Conservation (phyloP, 345 rosid species). For the Trapa incisa region DNA sequence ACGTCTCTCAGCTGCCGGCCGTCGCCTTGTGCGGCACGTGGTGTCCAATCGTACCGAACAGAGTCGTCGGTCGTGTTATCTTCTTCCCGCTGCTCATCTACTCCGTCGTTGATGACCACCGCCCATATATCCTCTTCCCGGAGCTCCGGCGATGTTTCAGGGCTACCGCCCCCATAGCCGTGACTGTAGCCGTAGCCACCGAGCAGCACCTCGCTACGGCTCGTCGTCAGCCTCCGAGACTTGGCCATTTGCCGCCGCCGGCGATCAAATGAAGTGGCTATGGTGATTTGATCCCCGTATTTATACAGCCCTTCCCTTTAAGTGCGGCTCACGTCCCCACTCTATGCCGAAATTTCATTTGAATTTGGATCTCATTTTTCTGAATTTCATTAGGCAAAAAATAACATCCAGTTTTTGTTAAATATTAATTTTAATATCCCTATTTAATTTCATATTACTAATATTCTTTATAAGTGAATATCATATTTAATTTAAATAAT, state of each 20-base stretch:
- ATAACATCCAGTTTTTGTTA: neutral
- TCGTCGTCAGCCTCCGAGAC: constrained; percentile 58
- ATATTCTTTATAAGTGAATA: too few species aligned
- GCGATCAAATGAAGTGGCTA: constrained; percentile 22
- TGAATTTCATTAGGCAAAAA: constrained; percentile 18
- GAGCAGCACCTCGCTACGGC: constrained; percentile 62
- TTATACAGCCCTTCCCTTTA: neutral
- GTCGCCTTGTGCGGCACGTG: constrained; percentile 17
- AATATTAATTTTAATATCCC: too few species aligned
- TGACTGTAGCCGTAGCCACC: constrained; percentile 28
- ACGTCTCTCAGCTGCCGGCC: constrained; percentile 8
- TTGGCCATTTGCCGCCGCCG: constrained; percentile 33
- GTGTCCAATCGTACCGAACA: constrained; percentile 24
- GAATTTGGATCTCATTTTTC: constrained; percentile 45
- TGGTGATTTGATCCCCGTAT: neutral
- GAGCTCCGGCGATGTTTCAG: constrained; percentile 30
- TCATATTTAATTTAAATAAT: too few species aligned
- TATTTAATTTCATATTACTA: too few species aligned
- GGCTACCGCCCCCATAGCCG: constrained; percentile 11
- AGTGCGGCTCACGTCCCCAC: neutral
- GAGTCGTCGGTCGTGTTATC: constrained; percentile 4
- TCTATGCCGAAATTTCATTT: constrained; percentile 28
- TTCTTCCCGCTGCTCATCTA: constrained; percentile 7
- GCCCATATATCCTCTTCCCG: constrained; percentile 86
- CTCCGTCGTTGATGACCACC: constrained; percentile 33